Evolutionary conservation across 2,329 filamentous ascomycete species (phyloP).

Genomic region (Neonectria sp.): DNA sequence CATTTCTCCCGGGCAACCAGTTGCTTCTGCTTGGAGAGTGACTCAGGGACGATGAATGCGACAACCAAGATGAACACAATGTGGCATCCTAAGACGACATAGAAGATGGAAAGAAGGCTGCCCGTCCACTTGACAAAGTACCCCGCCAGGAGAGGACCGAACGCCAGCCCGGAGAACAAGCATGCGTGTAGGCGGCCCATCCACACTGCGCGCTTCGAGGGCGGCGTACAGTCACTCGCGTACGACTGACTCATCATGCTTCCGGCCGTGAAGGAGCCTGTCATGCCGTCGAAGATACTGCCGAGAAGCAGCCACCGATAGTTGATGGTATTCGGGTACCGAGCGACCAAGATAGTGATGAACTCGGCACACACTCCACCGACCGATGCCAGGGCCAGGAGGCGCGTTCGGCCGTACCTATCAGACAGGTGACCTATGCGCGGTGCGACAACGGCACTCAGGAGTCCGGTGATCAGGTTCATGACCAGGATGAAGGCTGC

Average conservation of each 20-base stretch:
- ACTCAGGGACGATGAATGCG: slow-evolving; percentile 84
- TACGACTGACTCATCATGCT: slow-evolving; percentile 87
- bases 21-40: slow-evolving; percentile 82
- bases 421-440: slow-evolving; percentile 90
- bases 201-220: slow-evolving; percentile 82
- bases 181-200: slow-evolving; percentile 94
- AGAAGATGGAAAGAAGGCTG: slow-evolving; percentile 86
- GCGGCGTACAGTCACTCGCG: slow-evolving; percentile 88
- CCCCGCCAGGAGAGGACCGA: slow-evolving; percentile 87
- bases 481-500: slow-evolving; percentile 85
- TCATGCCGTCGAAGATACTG: slow-evolving; percentile 83
- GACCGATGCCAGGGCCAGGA: slow-evolving; percentile 80
- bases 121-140: slow-evolving; percentile 84
- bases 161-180: slow-evolving; percentile 89
- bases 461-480: slow-evolving; percentile 79
- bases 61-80: slow-evolving; percentile 81
- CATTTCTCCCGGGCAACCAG: slow-evolving; percentile 79
- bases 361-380: slow-evolving; percentile 84
- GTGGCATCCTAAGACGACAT: slow-evolving; percentile 82
- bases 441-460: slow-evolving; percentile 87
- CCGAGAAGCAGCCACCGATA: slow-evolving; percentile 87
- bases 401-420: slow-evolving; percentile 82
- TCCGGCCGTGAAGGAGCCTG: slow-evolving; percentile 89
- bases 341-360: slow-evolving; percentile 84
- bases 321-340: slow-evolving; percentile 78